phyloP scores from a whole-genome alignment of 2,329 filamentous ascomycete genomes.

The Fusarium oligoseptatum region DNA sequence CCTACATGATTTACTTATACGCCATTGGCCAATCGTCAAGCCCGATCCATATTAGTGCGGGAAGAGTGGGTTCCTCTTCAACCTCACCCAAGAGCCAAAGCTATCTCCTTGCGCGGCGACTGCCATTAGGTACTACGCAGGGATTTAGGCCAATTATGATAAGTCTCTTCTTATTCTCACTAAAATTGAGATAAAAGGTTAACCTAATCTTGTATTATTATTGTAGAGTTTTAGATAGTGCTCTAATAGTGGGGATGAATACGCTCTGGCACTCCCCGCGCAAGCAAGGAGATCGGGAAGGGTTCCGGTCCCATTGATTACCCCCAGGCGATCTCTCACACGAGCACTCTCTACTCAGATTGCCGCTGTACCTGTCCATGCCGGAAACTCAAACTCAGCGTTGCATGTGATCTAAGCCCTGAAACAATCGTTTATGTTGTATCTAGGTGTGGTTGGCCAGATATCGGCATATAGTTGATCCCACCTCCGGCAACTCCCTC shows the following conservation, averaged over 20 bases:
- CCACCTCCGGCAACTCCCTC: not conserved
- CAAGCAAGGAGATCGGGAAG: not conserved
- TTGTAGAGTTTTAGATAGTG: too few relatives aligned
- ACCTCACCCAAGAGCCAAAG: not conserved
- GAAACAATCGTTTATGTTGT: not conserved
- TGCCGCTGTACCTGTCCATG: not conserved
- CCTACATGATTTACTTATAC: constrained; percentile 23
- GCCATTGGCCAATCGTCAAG: constrained; percentile 21
- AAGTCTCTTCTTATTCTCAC: too few relatives aligned
- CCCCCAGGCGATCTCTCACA: not conserved
- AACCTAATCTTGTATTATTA: too few relatives aligned
- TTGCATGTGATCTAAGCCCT: not conserved
- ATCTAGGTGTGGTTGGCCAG: not conserved
- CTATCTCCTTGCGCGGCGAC: not conserved
- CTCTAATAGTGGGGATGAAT: too few relatives aligned
- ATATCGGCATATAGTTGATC: not conserved
- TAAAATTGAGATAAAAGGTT: too few relatives aligned
- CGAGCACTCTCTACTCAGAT: not conserved
- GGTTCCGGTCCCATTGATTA: not conserved
- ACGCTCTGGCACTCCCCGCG: too few relatives aligned
- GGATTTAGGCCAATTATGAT: too few relatives aligned
- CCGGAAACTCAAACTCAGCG: not conserved
- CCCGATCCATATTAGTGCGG: constrained; percentile 6
- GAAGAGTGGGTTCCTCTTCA: not conserved
- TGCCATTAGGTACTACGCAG: too few relatives aligned